Percentiles rank a stretch among this genome's conserved stretches.
Conservation (phyloP, 2,329 filamentous ascomycete species). For the Stagonosporopsis chrysanthemi region DNA sequence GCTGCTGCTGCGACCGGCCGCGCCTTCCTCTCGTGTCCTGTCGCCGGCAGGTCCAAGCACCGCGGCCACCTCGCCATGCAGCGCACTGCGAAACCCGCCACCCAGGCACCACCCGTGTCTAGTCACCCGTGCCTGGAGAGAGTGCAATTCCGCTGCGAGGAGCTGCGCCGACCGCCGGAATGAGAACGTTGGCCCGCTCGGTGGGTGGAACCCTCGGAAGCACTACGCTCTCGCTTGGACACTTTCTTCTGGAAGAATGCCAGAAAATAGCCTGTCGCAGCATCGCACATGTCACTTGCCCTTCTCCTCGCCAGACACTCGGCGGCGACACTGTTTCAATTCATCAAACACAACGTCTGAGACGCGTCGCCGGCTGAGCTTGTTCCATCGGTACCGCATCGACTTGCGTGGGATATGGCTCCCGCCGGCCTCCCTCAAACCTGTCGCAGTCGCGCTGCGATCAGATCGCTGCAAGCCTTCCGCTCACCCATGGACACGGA, state of each 20-base stretch:
- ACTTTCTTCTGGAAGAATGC: slow-evolving; percentile 33
- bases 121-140: background rate
- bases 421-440: slow-evolving; percentile 30
- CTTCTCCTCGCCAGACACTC: slow-evolving; percentile 14
- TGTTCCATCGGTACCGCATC: slow-evolving; percentile 5
- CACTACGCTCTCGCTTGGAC: slow-evolving; percentile 30
- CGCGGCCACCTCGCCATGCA: slow-evolving; percentile 1
- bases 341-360: slow-evolving; percentile 26
- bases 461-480: slow-evolving; percentile 44
- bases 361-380: slow-evolving; percentile 27
- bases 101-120: slow-evolving; percentile 8
- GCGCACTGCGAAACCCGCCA: slow-evolving; percentile 5
- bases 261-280: slow-evolving; percentile 25
- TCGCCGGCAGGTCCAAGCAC: slow-evolving; percentile 8
- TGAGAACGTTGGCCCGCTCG: slow-evolving; percentile 33
- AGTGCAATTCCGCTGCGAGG: slow-evolving; percentile 8
- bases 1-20: slow-evolving; percentile 8
- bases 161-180: slow-evolving; percentile 25
- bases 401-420: background rate
- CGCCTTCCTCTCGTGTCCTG: slow-evolving; percentile 15
- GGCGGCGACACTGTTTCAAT: slow-evolving; percentile 23
- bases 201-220: slow-evolving; percentile 30
- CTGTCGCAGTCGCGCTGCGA: slow-evolving; percentile 29
- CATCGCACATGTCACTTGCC: slow-evolving; percentile 21
- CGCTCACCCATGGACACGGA: slow-evolving; percentile 40